These are phyloP conservation scores for Xylaria castorea DNA, from an alignment of 495 filamentous ascomycete species.

Conservation along the genomic window DNA sequence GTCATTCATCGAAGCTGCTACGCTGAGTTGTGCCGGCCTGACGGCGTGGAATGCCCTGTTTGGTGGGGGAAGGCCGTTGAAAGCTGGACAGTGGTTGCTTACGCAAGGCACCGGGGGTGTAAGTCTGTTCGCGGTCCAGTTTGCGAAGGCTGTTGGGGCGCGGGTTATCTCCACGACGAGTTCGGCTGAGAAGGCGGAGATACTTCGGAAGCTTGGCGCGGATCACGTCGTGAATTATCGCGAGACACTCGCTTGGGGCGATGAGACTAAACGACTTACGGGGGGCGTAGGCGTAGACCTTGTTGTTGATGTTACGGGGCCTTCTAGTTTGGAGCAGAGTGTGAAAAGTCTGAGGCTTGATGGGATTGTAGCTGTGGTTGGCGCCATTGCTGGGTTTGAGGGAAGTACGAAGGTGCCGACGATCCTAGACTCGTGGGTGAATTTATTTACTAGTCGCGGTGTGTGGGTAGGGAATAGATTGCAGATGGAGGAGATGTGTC, in stretches of 20 bases:
- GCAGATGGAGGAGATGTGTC: constrained; percentile 62
- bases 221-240: constrained; percentile 67
- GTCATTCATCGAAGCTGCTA: not conserved
- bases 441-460: constrained; percentile 58
- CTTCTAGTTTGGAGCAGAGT: not conserved
- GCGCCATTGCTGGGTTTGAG: not conserved
- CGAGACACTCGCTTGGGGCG: constrained; percentile 57
- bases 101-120: constrained; percentile 48
- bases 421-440: constrained; percentile 53
- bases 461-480: constrained; percentile 59
- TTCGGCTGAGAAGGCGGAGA: constrained; percentile 21
- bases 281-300: not conserved
- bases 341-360: not conserved
- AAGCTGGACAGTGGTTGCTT: constrained; percentile 39
- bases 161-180: constrained; percentile 51
- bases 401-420: constrained; percentile 33
- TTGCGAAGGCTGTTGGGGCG: constrained; percentile 48
- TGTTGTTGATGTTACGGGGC: not conserved
- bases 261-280: constrained; percentile 29
- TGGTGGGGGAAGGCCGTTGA: constrained; percentile 36
- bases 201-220: constrained; percentile 53
- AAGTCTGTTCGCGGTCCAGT: constrained; percentile 44
- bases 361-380: not conserved
- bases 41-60: not conserved
- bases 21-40: not conserved